Percentiles rank a stretch among this genome's conserved stretches.
Evolutionary conservation across 352 stramenopile genomes (phyloP).

Genomic region (Phytophthora constricta): DNA sequence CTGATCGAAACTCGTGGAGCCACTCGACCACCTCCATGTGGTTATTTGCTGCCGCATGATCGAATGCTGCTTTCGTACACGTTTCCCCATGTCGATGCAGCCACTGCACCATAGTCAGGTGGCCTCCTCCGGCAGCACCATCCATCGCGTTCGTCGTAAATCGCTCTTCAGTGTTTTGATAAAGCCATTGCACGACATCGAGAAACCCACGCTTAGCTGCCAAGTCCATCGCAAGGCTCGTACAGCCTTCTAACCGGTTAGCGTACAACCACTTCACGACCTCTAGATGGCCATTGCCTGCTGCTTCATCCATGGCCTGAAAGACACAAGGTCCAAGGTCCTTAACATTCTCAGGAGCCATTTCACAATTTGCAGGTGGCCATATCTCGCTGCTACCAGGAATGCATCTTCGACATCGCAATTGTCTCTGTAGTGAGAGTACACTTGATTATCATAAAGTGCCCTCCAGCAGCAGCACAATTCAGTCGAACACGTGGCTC

Average conservation of each 20-base stretch:
- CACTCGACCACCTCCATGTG: constrained; percentile 35
- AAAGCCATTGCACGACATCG: constrained; percentile 39
- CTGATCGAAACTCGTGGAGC: constrained; percentile 29
- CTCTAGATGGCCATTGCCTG: constrained; percentile 32
- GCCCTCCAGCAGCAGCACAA: constrained; percentile 15
- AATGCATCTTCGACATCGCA: neutral
- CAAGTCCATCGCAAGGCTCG: constrained; percentile 31
- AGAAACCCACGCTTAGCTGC: constrained; percentile 33
- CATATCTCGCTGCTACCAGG: neutral
- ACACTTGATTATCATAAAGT: constrained; percentile 35
- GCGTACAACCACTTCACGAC: constrained; percentile 41
- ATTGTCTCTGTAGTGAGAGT: neutral
- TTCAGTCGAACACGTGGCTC: neutral
- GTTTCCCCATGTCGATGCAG: constrained; percentile 34
- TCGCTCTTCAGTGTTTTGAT: constrained; percentile 29
- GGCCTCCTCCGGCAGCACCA: constrained; percentile 26
- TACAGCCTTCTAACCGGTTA: constrained; percentile 38
- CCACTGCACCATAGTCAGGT: constrained; percentile 26
- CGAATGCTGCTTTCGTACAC: constrained; percentile 29
- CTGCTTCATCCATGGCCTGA: constrained; percentile 39
- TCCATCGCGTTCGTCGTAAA: constrained; percentile 38
- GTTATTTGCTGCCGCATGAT: constrained; percentile 26
- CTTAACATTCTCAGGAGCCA: constrained; percentile 45
- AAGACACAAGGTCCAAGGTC: constrained; percentile 42
- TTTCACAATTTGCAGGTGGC: constrained; percentile 43